These are phyloP conservation scores for Malus hybrid DNA, from an alignment of 331 rosid species.

Conservation along the genomic window DNA sequence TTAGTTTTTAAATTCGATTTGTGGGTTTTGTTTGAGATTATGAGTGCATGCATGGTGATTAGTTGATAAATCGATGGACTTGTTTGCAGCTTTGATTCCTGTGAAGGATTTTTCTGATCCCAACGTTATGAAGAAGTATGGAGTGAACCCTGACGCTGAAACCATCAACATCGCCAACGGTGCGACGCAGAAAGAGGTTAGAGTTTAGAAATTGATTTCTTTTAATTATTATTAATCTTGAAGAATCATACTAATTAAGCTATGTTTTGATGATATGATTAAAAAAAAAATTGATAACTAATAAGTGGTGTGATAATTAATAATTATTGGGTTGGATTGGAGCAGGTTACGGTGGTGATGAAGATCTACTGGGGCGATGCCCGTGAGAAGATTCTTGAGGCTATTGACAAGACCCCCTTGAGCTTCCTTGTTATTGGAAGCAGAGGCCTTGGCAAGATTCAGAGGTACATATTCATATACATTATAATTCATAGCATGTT, in stretches of 20 bases:
- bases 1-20: background rate
- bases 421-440: constrained; percentile 55
- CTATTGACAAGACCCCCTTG: constrained; percentile 52
- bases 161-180: constrained; percentile 40
- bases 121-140: constrained; percentile 55
- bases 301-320: background rate
- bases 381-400: constrained; percentile 80
- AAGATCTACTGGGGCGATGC: constrained; percentile 94
- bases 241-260: background rate
- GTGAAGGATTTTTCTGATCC: constrained; percentile 47
- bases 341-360: constrained; percentile 50
- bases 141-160: constrained; percentile 39
- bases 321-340: background rate
- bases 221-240: background rate
- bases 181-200: constrained; percentile 49
- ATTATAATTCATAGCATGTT: background rate
- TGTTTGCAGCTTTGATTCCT: constrained; percentile 67
- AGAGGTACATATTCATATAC: constrained; percentile 33
- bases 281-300: too few relatives aligned
- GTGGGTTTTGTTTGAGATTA: background rate
- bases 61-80: background rate
- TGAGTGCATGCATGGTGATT: background rate
- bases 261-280: background rate
- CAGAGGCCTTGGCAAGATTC: constrained; percentile 77
- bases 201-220: background rate